Base-by-base conservation (phyloP, 2,329 filamentous ascomycete species). In the Paraphaeosphaeria sporulosa region DNA sequence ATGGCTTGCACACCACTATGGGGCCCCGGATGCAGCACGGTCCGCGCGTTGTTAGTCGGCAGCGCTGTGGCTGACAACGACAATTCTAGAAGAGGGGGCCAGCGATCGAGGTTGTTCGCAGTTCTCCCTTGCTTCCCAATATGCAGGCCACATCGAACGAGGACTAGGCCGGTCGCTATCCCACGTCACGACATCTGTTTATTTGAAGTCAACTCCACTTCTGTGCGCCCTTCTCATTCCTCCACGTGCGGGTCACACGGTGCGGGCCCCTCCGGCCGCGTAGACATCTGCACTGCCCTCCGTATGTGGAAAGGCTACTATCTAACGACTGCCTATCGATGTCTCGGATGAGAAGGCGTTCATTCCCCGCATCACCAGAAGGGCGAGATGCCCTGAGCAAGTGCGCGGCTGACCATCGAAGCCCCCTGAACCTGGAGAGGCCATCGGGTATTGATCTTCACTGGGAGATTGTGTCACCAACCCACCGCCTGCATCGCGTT, bases 221-320 rank as follows among this genome's bases (percentile, higher is more conserved):
- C 44, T 48, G 44, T 61, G 42, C 42, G 21, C 7, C 42, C 60
- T 63, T 17, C 58, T 58, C 50, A 52, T 32, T 60, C 54, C 58
- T 64, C 64, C 71, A 69, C 67, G 66, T 71, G 67, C 60, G 55
- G 60, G 67, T 71, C 19, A 64, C 57, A 70, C 66, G 55, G 59
- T 54, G 67, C 61, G 65, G 57, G 65, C 62, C 57, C 60, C 55
- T 47, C 57, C 58, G 57, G 48, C 62, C 21, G 55, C 25, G 50
- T 61, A 44, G 36, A 42, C 48, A 62, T 40, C 66, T 74, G 71
- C 71, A 72, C 46, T 25, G 43, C 44, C 21, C 52, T 61, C 64
- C 52, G 4, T 54, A 69, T 65, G 8, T 17, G 65, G 68, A 43
- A 71, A 63, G 55, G 61, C 47, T 25, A 60, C 50, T 62, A 62